Evolutionary conservation across 805 yeast species (phyloP).

Genomic region (Lipomyces anomalus): DNA sequence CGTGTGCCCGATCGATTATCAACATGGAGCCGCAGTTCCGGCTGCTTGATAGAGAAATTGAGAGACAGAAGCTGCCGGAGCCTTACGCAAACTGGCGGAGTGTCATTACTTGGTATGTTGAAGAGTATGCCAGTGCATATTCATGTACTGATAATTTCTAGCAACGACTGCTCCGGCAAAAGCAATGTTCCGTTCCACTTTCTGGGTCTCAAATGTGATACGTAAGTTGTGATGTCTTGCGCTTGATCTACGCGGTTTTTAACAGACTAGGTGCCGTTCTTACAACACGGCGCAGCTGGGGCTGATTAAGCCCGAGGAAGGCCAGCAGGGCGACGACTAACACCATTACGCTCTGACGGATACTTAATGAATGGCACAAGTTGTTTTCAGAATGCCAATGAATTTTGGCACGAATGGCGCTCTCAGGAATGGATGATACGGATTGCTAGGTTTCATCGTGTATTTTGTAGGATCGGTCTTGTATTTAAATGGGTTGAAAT

Average conservation of each 20-base stretch:
- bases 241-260: no score
- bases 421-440: no score
- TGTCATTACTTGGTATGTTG: constrained; percentile 51
- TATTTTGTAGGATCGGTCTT: no score
- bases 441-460: no score
- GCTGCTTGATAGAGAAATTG: constrained; percentile 77
- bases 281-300: constrained; percentile 76
- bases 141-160: constrained; percentile 17
- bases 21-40: constrained; percentile 88
- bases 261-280: constrained; percentile 49
- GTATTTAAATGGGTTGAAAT: no score
- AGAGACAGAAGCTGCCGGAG: constrained; percentile 67
- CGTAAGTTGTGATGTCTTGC: constrained; percentile 32
- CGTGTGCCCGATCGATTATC: constrained; percentile 75
- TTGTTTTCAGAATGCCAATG: no score
- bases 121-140: no score
- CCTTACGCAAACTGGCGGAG: constrained; percentile 75
- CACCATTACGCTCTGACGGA: no score
- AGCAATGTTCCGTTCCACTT: constrained; percentile 72
- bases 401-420: no score
- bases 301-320: constrained; percentile 62
- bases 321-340: constrained; percentile 34
- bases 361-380: no score
- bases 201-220: constrained; percentile 79
- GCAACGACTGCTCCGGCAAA: constrained; percentile 80